These are phyloP conservation scores for Trametes maxima DNA, from an alignment of 768 basidiomycete species.

Conservation along the genomic window DNA sequence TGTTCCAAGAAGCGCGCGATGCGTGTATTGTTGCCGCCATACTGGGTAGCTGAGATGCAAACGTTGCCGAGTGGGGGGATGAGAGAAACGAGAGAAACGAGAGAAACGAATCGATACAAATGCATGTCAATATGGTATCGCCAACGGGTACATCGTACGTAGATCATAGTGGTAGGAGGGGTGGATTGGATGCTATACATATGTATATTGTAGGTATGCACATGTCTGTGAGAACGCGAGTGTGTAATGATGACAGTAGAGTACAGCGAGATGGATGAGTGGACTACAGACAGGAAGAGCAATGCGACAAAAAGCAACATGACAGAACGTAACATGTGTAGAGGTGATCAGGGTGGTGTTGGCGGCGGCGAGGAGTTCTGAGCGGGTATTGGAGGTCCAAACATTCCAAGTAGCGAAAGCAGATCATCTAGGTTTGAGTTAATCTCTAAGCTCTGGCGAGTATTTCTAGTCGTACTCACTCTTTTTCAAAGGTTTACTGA, in stretches of 20 bases:
- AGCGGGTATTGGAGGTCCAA: slow-evolving; percentile 36
- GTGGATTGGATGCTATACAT: slow-evolving; percentile 13
- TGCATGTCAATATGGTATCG: slow-evolving; percentile 13
- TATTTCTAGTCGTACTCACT: slow-evolving; percentile 35
- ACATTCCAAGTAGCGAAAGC: slow-evolving; percentile 54
- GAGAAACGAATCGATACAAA: slow-evolving; percentile 9
- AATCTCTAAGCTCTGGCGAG: not conserved
- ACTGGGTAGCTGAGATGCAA: too few species aligned
- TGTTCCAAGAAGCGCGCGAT: too few species aligned
- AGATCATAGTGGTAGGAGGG: slow-evolving; percentile 7
- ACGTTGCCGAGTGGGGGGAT: not conserved
- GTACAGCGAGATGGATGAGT: not conserved
- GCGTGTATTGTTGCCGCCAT: too few species aligned
- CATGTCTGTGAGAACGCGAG: not conserved
- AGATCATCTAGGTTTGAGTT: slow-evolving; percentile 48
- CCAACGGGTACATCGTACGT: slow-evolving; percentile 14
- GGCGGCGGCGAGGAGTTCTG: slow-evolving; percentile 16
- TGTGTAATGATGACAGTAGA: not conserved
- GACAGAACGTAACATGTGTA: not conserved
- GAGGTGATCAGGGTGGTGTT: slow-evolving; percentile 10
- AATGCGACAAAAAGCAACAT: slow-evolving; percentile 10
- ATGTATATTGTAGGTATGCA: slow-evolving; percentile 11
- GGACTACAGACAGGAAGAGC: not conserved
- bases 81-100: not conserved
- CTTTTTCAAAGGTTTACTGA: slow-evolving; percentile 72